Percentiles rank a stretch among this genome's conserved stretches.
These are phyloP conservation scores for Phaeomoniella chlamydospora DNA, from an alignment of 2,329 filamentous ascomycete species.

Conservation along the genomic window DNA sequence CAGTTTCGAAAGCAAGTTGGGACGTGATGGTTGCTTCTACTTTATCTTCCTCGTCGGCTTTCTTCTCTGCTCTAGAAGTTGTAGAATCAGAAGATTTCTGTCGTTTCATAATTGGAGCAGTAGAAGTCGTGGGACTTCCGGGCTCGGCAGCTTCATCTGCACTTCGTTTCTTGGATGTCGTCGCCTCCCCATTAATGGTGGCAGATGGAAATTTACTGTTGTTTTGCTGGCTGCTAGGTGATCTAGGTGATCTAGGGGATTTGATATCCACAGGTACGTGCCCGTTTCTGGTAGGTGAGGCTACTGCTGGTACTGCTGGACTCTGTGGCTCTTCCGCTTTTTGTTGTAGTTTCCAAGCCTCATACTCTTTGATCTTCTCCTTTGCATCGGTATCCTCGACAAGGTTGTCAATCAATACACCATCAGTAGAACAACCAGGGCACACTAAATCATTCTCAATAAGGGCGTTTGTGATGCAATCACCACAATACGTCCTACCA, in stretches of 20 bases:
- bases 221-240: conserved; percentile 6
- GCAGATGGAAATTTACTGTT: conserved; percentile 7
- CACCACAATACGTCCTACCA: conserved; percentile 95
- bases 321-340: conserved; percentile 19
- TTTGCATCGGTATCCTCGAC: conserved; percentile 65
- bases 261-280: conserved; percentile 8
- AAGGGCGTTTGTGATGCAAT: conserved; percentile 97
- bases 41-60: conserved; percentile 7
- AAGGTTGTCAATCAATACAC: conserved; percentile 85
- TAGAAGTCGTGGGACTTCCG: conserved; percentile 20
- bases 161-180: conserved; percentile 59
- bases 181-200: conserved; percentile 9
- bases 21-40: conserved; percentile 1
- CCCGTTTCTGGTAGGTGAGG: conserved; percentile 12
- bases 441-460: conserved; percentile 97
- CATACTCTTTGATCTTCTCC: conserved; percentile 64
- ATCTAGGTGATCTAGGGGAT: conserved; percentile 4
- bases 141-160: conserved; percentile 55
- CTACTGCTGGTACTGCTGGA: conserved; percentile 11
- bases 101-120: conserved; percentile 22
- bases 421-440: conserved; percentile 79
- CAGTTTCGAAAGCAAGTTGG: not conserved
- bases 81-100: conserved; percentile 25
- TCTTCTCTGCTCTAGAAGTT: conserved; percentile 18
- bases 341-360: conserved; percentile 35